Evolutionary conservation across 192 early-diverging fungal genomes (phyloP), one percentile per base, ranked within the genome.

Genomic region (Backusella psychrophila): DNA sequence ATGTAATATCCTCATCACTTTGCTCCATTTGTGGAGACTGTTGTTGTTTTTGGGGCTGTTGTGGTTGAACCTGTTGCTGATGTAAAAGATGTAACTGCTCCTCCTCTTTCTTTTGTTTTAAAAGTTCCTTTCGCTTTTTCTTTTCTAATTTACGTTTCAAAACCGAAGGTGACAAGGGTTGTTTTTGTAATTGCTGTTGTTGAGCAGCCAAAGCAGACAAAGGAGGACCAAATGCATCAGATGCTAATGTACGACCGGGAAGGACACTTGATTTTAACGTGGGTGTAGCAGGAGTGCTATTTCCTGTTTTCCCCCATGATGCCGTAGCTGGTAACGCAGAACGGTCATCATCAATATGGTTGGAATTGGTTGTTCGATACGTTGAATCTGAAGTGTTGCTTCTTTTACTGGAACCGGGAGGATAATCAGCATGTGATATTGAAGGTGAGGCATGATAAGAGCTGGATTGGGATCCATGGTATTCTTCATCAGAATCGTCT

Each of bases 301-400:
- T 83, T 1, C 75, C 72, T 36, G 83, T 72, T 36, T 83, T 86
- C 8, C 85, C 89, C 89, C 89, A 90, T 11, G 89, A 90, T 7
- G 87, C 89, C 12, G 89, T 90, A 11, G 86, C 85, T 44, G 89
- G 89, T 33, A 90, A 78, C 15, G 86, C 86, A 12, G 89, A 88
- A 7, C 78, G 79, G 21, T 83, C 82, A 26, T 83, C 82, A 6
- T 77, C 75, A 8, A 34, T 11, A 34, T 53, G 44, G 0, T 4
- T 63, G 23, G 2, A 63, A 4, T 29, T 29, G 8, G 23, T 12
- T 14, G 56, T 29, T 29, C 56, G 6, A 36, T 36, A n/a, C 4
- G 29, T 36, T 33, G 66, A 36, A 8, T 68, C 66, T n/a, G 29
- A 36, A 36, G 33, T 19, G 3, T 26, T 31, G 11, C 44, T 29